phyloP scores from a whole-genome alignment of 192 early-diverging fungal genomes.

The Backusella tarrabulga region DNA sequence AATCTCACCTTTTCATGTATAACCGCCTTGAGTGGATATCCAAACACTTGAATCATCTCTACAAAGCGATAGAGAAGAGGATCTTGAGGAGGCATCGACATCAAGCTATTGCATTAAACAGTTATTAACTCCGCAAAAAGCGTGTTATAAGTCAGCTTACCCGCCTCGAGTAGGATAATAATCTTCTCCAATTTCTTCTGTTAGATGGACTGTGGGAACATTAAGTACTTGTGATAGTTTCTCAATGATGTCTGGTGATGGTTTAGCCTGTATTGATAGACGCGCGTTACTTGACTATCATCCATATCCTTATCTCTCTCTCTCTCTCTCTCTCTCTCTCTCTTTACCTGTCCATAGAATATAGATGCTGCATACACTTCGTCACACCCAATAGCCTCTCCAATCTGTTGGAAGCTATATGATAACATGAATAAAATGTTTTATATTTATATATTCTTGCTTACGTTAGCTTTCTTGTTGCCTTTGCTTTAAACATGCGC shows the following conservation, averaged over 20 bases:
- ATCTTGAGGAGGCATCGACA: constrained; percentile 41
- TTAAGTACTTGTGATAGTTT: constrained; percentile 33
- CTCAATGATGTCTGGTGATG: constrained; percentile 29
- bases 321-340: neutral
- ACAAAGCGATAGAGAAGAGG: constrained; percentile 45
- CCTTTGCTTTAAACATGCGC: constrained; percentile 33
- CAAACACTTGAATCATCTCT: constrained; percentile 46
- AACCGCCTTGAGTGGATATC: constrained; percentile 42
- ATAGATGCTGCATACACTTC: constrained; percentile 68
- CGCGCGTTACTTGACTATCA: neutral
- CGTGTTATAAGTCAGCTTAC: constrained; percentile 17
- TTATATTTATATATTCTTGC: neutral
- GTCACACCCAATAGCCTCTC: constrained; percentile 47
- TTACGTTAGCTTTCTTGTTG: constrained; percentile 33
- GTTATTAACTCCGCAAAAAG: neutral
- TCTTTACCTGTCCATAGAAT: constrained; percentile 63
- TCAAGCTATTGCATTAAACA: constrained; percentile 24
- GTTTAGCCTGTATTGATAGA: constrained; percentile 37
- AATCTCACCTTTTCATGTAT: constrained; percentile 44
- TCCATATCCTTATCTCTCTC: neutral
- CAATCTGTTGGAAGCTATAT: constrained; percentile 60
- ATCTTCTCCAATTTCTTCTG: constrained; percentile 26
- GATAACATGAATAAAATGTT: neutral
- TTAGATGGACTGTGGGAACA: constrained; percentile 32
- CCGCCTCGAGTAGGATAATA: constrained; percentile 43